Evolutionary conservation across 495 filamentous ascomycete genomes (phyloP), one percentile per base, ranked within the genome.

Genomic region (Aspergillus wentii): DNA sequence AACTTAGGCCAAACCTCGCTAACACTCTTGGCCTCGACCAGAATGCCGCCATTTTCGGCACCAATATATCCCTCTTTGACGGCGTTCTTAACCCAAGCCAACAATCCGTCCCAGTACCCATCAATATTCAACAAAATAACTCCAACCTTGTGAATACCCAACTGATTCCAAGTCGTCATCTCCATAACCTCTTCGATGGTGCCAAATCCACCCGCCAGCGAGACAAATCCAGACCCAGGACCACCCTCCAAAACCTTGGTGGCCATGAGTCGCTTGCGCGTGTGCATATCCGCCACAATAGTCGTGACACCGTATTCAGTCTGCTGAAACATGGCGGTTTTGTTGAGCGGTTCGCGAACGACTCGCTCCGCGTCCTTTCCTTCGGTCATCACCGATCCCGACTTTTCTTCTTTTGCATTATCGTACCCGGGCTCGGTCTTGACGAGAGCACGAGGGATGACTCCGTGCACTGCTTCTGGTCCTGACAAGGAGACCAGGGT

Each of bases 161-260:
- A 61, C 64, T 96, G 92, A 61, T 96, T 97, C 92, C 92, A 98
- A 9, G 92, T 97, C 20, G 82, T 84, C 38, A 94, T 83, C 74
- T 98, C 92, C 68, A 96, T 91, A 38, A 97, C 68, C 71, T 98
- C 92, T 65, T 98, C 92, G 54, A 97, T 71, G 5, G 94, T 97
- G 8, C 92, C 92, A 62, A 89, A 97, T 0, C 92, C 92, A 14
- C 92, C 92, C 34, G 77, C 80, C 51, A 98, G 64, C 17, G 90
- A 87, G 16, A 97, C 77, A 70, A 98, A 98, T 7, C 94, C 94
- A 40, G 78, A 80, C 3, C 89, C 89, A 0, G 79, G 76, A 0
- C 86, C 88, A 5, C 89, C 88, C 33, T 80, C 71, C 7, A 91
- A 68, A 4, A 95, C 88, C 57, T 88, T 84, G 44, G 74, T 66